Percentiles rank a stretch among this genome's conserved stretches.
phyloP scores from a whole-genome alignment of 1,284 basidiomycete genomes.

The Limonomyces culmigenus region DNA sequence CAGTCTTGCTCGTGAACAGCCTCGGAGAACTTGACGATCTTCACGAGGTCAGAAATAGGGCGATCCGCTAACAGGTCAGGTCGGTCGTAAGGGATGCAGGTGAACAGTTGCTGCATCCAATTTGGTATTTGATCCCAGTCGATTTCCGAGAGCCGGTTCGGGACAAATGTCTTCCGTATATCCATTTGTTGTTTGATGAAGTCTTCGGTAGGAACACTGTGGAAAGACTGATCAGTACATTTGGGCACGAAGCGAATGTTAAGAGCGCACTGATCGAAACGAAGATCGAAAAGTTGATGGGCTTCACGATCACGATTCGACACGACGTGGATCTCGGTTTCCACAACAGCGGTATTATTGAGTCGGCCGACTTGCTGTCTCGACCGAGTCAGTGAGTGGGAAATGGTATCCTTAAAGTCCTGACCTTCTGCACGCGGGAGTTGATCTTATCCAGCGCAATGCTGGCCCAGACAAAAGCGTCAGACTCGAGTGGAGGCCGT shows the following conservation, averaged over 20 bases:
- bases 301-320: slow-evolving; percentile 48
- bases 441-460: slow-evolving; percentile 49
- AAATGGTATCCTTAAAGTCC: slow-evolving; percentile 3
- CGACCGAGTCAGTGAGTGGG: not conserved
- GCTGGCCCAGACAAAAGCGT: slow-evolving; percentile 31
- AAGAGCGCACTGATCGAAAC: slow-evolving; percentile 41
- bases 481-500: slow-evolving; percentile 25
- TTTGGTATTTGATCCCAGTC: slow-evolving; percentile 25
- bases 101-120: slow-evolving; percentile 12
- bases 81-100: slow-evolving; percentile 8
- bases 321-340: slow-evolving; percentile 47
- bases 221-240: too few relatives aligned
- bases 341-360: slow-evolving; percentile 27
- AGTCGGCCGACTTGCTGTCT: slow-evolving; percentile 40
- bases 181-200: slow-evolving; percentile 30
- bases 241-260: too few relatives aligned
- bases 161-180: slow-evolving; percentile 21
- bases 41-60: slow-evolving; percentile 3
- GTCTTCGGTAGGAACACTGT: slow-evolving; percentile 43
- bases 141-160: slow-evolving; percentile 19
- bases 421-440: slow-evolving; percentile 27
- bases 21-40: slow-evolving; percentile 14
- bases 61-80: slow-evolving; percentile 5
- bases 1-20: slow-evolving; percentile 34
- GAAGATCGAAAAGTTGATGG: slow-evolving; percentile 46